Conservation (phyloP, 2,329 filamentous ascomycete genomes). For the Hortaea sp. region DNA sequence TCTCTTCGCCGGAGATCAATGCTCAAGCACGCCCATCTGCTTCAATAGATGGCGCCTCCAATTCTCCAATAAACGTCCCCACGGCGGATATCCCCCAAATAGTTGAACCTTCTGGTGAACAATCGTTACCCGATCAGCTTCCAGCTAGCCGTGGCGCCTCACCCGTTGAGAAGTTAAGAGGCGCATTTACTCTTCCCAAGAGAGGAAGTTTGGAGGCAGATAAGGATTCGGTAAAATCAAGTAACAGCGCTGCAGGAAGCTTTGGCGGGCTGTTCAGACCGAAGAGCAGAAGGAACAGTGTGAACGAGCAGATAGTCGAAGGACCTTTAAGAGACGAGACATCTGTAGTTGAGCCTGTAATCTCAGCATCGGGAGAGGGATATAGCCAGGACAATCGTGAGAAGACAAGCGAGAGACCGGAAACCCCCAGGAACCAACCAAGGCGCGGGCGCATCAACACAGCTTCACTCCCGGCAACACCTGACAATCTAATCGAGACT, state of each 20-base stretch:
- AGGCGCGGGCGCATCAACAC: conserved; percentile 25
- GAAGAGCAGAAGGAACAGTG: conserved; percentile 25
- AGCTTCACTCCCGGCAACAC: conserved; percentile 28
- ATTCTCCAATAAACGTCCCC: conserved; percentile 11
- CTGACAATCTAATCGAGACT: conserved; percentile 31
- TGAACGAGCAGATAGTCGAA: conserved; percentile 12
- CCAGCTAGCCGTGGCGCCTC: conserved; percentile 52
- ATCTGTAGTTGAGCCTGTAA: conserved; percentile 1
- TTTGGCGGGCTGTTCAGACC: conserved; percentile 35
- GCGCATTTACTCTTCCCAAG: conserved; percentile 50
- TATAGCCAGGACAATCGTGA: neutral
- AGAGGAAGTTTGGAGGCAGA: conserved; percentile 36
- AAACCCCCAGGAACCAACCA: conserved; percentile 13
- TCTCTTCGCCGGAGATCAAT: conserved; percentile 37
- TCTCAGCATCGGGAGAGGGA: neutral
- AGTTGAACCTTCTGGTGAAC: conserved; percentile 15
- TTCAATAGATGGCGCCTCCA: conserved; percentile 13
- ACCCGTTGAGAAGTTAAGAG: conserved; percentile 60
- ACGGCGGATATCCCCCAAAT: conserved; percentile 26
- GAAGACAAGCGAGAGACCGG: conserved; percentile 10
- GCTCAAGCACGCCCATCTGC: conserved; percentile 11
- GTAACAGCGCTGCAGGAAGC: conserved; percentile 32
- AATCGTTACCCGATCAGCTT: conserved; percentile 10
- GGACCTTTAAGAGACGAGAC: conserved; percentile 1
- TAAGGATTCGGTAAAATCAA: conserved; percentile 31